Evolutionary conservation across 108 stramenopile species (phyloP), one percentile per base, ranked within the genome.

Genomic region (Nitzschia inconspicua): DNA sequence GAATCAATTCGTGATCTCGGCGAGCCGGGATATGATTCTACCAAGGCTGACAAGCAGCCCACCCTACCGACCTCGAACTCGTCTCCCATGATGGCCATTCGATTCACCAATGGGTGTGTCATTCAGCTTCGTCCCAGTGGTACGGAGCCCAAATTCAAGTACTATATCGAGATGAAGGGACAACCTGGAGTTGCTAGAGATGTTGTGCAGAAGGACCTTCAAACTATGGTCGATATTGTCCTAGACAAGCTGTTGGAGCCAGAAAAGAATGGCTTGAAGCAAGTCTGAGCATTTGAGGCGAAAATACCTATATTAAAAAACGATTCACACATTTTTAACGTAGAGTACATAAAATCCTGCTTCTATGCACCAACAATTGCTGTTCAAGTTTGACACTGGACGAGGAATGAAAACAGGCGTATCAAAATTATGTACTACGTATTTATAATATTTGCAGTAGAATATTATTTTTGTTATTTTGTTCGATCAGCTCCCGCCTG

Each of bases 71-170:
- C 75, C 0, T 84, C 87, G 20, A 63, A 79, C 14, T 85, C 91
- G 19, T 84, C 92, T 19, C 93, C 94, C 39, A 96, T 98, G 96
- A 73, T 98, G 46, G 94, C 95, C 6, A 72, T 95, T 60, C 75
- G 84, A n/a, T 94, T 98, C 56, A 72, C 51, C 26, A 96, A 98
- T 76, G 95, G 98, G 14, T 84, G 86, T 57, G 84, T 95, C 25
- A 88, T 86, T n/a, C 96, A 96, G 31, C 85, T 98, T 46, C 84
- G 98, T 43, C 95, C 94, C 16, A 91, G 83, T 68, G 98, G 98
- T 3, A 98, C 98, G 5, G 98, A 98, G 65, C 98, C 98, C 18
- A 98, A 98, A 64, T 95, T 98, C 78, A 98, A 98, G 76, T 96
- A 92, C 61, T 98, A 98, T 76, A 81, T 94, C 34, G 98, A 98